Conservation (phyloP, 208 protist species). For the Leptomonas seymouri region DNA sequence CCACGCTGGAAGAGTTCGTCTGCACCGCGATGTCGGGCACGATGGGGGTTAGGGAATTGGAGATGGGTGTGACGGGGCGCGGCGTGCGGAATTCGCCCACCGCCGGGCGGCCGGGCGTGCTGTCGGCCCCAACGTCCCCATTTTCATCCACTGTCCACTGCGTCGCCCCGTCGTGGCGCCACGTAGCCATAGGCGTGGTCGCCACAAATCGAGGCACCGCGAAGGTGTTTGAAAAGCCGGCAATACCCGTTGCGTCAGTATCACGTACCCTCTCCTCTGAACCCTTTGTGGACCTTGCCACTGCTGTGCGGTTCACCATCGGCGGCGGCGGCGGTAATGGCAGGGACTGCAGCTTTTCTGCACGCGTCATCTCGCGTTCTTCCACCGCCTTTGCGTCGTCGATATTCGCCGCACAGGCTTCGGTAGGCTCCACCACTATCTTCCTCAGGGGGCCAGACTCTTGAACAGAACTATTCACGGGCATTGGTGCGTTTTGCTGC, state of each 20-base stretch:
- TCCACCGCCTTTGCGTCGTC: background rate
- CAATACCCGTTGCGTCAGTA: slow-evolving; percentile 3
- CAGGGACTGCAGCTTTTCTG: slow-evolving; percentile 1
- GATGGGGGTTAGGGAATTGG: slow-evolving; percentile 14
- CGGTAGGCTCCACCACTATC: background rate
- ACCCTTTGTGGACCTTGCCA: background rate
- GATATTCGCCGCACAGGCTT: background rate
- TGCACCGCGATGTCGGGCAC: background rate
- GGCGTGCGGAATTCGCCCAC: slow-evolving; percentile 46
- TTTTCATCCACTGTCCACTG: background rate
- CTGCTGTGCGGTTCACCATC: background rate
- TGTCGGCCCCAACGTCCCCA: background rate
- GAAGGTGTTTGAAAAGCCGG: slow-evolving; percentile 29
- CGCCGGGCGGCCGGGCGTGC: slow-evolving; percentile 23
- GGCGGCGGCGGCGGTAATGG: background rate
- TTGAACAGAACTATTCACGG: slow-evolving; percentile 15
- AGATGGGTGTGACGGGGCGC: slow-evolving; percentile 25
- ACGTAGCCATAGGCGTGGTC: background rate
- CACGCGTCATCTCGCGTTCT: slow-evolving; percentile 1
- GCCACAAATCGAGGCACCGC: slow-evolving; percentile 33
- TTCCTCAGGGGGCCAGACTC: background rate
- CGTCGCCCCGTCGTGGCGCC: background rate
- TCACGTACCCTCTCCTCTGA: background rate
- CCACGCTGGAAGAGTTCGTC: background rate
- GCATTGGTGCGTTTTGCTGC: slow-evolving; percentile 10